Percentiles rank a stretch among this genome's conserved stretches.
phyloP scores from a whole-genome alignment of 768 basidiomycete species.

The Pleurotus sapidus region DNA sequence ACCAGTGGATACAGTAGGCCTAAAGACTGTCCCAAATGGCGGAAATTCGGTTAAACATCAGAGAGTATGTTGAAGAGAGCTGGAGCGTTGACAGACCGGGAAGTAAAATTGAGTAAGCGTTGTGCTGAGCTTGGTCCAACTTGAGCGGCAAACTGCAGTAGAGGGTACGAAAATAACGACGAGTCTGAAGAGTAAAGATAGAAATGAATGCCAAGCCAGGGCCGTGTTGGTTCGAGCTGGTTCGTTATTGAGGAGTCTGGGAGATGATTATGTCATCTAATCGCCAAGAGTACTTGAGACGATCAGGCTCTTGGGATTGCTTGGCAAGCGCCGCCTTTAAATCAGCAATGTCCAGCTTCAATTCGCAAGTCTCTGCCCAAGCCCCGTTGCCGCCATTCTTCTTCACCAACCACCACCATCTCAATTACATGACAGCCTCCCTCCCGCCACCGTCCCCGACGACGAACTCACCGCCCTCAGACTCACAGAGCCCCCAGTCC shows the following conservation, averaged over 20 bases:
- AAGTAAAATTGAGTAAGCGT: too few species aligned
- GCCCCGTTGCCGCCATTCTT: conserved; percentile 17
- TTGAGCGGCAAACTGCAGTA: too few species aligned
- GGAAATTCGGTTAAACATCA: too few species aligned
- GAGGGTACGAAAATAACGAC: too few species aligned
- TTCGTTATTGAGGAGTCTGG: background rate
- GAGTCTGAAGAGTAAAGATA: too few species aligned
- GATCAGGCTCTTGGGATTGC: background rate
- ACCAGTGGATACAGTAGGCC: too few species aligned
- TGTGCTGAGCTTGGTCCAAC: too few species aligned
- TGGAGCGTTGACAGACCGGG: too few species aligned
- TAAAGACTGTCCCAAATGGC: too few species aligned
- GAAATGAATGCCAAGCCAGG: conserved; percentile 1
- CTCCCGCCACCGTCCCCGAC: conserved; percentile 21
- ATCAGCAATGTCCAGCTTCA: conserved; percentile 22
- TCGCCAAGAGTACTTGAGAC: background rate
- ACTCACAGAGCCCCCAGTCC: conserved; percentile 6
- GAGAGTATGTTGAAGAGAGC: too few species aligned
- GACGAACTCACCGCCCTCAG: conserved; percentile 15
- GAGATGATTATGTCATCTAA: background rate
- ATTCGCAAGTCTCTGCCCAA: conserved; percentile 20
- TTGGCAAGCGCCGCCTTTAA: conserved; percentile 24
- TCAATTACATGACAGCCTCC: conserved; percentile 22
- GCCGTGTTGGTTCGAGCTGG: background rate
- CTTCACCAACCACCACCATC: conserved; percentile 13